phyloP scores from a whole-genome alignment of 108 stramenopile species.

The Cyclostephanos tholiformis region DNA sequence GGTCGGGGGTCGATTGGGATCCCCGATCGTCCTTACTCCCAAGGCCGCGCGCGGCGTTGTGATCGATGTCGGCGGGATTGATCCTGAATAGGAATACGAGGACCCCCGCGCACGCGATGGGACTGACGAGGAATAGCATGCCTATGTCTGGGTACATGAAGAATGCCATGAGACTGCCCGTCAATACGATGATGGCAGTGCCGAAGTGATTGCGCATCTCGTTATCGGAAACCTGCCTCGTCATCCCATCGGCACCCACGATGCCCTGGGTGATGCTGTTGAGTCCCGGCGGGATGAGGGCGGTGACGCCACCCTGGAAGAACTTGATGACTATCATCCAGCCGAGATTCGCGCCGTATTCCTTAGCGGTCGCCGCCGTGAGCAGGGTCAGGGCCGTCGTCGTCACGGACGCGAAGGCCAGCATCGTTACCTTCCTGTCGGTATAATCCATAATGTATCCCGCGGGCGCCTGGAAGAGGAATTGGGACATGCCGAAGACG shows the following conservation, averaged over 20 bases:
- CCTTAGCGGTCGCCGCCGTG: conserved; percentile 75
- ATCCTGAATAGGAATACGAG: conserved; percentile 71
- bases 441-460: conserved; percentile 89
- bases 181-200: conserved; percentile 82
- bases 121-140: conserved; percentile 78
- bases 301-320: conserved; percentile 81
- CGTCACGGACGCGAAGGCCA: conserved; percentile 64
- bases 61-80: conserved; percentile 80
- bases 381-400: conserved; percentile 72
- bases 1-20: background rate
- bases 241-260: conserved; percentile 86
- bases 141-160: conserved; percentile 79
- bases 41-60: conserved; percentile 85
- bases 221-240: conserved; percentile 79
- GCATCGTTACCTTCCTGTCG: conserved; percentile 69
- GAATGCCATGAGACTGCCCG: conserved; percentile 70
- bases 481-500: conserved; percentile 89
- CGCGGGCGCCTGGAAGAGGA: conserved; percentile 87
- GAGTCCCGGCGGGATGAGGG: conserved; percentile 86
- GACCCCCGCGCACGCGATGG: conserved; percentile 80
- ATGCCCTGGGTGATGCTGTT: conserved; percentile 91
- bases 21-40: conserved; percentile 41
- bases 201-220: conserved; percentile 93
- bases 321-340: conserved; percentile 84
- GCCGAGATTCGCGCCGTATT: conserved; percentile 66